Conservation (phyloP, 257 asterid genomes). For the Cinchona pubescens region DNA sequence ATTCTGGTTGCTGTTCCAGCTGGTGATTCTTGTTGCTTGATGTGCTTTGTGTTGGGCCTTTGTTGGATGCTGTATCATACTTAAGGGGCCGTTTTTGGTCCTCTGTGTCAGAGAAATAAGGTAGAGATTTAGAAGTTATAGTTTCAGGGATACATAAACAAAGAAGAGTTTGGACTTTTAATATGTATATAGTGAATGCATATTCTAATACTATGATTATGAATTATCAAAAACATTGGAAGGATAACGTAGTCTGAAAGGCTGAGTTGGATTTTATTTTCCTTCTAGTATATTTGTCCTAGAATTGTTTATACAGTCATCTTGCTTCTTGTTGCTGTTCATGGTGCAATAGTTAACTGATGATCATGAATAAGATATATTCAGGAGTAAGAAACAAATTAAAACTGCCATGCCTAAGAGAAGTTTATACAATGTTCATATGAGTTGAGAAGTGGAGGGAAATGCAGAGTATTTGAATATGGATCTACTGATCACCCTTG, state of each 20-base stretch:
- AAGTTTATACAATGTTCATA: background rate
- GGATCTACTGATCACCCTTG: conserved; percentile 2
- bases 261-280: background rate
- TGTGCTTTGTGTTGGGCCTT: background rate
- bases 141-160: background rate
- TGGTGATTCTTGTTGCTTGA: conserved; percentile 2
- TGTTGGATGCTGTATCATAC: background rate
- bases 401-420: background rate
- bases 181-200: background rate
- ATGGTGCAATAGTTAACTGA: background rate
- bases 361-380: background rate
- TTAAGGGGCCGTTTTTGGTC: background rate
- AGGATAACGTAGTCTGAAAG: background rate
- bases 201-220: background rate
- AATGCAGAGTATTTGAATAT: background rate
- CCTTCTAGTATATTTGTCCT: background rate
- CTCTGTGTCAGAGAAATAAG: background rate
- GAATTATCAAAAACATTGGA: background rate
- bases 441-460: background rate
- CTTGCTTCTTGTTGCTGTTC: background rate
- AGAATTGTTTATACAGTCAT: background rate
- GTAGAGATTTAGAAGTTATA: background rate
- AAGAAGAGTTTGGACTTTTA: background rate
- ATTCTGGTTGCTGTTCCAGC: background rate
- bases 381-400: background rate